Percentiles rank a stretch among this genome's conserved stretches.
These are phyloP conservation scores for Pseudogymnoascus destructans DNA, from an alignment of 2,329 filamentous ascomycete species.

Conservation along the genomic window DNA sequence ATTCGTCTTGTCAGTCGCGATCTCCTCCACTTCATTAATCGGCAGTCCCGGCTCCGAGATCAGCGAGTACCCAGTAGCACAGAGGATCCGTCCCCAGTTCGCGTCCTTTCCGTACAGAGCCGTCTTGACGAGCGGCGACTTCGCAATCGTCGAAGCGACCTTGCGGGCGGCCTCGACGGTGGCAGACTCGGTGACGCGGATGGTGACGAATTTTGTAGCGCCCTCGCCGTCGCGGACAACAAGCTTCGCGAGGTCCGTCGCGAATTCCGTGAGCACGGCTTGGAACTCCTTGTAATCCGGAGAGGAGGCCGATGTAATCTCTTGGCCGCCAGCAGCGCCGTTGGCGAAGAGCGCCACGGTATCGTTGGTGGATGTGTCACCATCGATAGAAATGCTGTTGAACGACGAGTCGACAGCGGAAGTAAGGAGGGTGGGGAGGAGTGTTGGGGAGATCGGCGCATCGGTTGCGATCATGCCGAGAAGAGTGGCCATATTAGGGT, in stretches of 20 bases:
- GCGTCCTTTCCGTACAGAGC: conserved; percentile 94
- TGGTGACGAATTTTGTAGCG: conserved; percentile 94
- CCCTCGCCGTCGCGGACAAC: conserved; percentile 94
- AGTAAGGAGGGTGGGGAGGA: conserved; percentile 57
- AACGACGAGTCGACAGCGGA: conserved; percentile 73
- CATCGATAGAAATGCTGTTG: conserved; percentile 94
- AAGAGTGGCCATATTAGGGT: conserved; percentile 96
- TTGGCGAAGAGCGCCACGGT: conserved; percentile 92
- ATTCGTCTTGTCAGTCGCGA: conserved; percentile 57
- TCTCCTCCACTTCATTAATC: conserved; percentile 46
- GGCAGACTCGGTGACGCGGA: conserved; percentile 64
- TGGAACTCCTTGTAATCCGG: conserved; percentile 62
- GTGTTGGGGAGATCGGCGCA: conserved; percentile 56
- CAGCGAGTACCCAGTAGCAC: conserved; percentile 74
- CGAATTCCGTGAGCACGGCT: conserved; percentile 59
- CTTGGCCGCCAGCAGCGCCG: conserved; percentile 67
- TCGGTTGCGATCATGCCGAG: conserved; percentile 88
- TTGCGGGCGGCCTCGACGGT: conserved; percentile 58
- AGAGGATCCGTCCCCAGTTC: conserved; percentile 96
- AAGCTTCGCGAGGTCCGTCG: conserved; percentile 75
- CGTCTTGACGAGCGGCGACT: conserved; percentile 90
- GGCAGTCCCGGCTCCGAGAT: conserved; percentile 45
- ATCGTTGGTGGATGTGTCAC: conserved; percentile 95
- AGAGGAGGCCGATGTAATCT: conserved; percentile 39
- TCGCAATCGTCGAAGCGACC: conserved; percentile 78